Evolutionary conservation across 495 filamentous ascomycete species (phyloP), one percentile per base, ranked within the genome.

Genomic region (Neurospora hispaniola): DNA sequence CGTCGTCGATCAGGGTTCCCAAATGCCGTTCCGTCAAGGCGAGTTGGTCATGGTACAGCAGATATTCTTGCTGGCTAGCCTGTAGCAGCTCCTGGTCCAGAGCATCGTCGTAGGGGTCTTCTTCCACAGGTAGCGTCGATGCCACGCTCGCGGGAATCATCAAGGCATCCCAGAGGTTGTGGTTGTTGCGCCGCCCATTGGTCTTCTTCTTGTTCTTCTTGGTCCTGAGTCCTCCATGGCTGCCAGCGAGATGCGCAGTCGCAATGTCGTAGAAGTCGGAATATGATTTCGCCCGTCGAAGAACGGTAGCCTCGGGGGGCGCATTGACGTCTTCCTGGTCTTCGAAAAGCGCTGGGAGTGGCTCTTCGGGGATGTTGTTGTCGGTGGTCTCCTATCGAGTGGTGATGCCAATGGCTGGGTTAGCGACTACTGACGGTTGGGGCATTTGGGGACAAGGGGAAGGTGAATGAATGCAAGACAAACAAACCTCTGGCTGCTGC

Each of bases 41-140:
- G 10, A 99, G 86, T 80, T 97, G 91, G 77, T 95, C 90, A 73
- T 90, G 86, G 76, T 94, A 93, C 66, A 91, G 82, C 93, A 90
- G 85, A 80, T 97, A 97, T 78, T 96, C 90, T 72, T 92, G 90
- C 76, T 94, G 91, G 82, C 92, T 95, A 68, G 92, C 88, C 75
- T 93, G 89, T 71, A 95, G 83, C 76, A 98, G 81, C 71, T 87
- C 87, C 39, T 86, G 85, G 77, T 90, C 89, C 71, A 92, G 79
- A 9, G 82, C 84, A 75, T 88, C 84, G 76, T 92, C 90, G 38
- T 71, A 89, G 59, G 85, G 77, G 23, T 90, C 86, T 9, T 91
- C 81, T 71, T 93, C 85, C n/a, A 76, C 78, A 9, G 82, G 84
- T 75, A 88, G 81, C 75, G 89, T 89, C 43, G 71, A 90, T 70